Evolutionary conservation across 768 basidiomycete species (phyloP), one percentile per base, ranked within the genome.

Genomic region (Mycena floridula): DNA sequence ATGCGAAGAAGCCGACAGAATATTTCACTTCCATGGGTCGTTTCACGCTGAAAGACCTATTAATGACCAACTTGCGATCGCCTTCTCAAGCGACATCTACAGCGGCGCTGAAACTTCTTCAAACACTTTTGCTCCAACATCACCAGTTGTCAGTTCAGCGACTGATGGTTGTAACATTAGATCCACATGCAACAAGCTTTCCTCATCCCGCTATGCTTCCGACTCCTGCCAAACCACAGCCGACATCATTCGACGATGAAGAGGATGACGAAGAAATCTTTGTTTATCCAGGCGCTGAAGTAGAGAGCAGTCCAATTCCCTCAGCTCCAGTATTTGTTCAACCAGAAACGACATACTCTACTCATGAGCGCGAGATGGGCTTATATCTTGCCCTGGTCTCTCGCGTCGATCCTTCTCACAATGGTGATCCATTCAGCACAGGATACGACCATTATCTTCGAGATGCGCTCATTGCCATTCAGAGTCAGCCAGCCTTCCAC

Each of bases 41-140:
- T 15, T 97, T 92, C 68, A 94, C 90, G 4, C 72, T 97, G 30
- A 92, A 90, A 59, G 95, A 98, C 54, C 73, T 97, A 25, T 65
- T 98, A 7, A 55, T 89, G 40, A 76, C 89, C 37, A 92, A 92
- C 57, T 65, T 96, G 20, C 72, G 76, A 20, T 91, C 89, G 5
- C 67, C 67, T 43, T 76, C 74, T 8, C 77, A 81, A 46, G 61
- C 79, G 0, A 80, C 89, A 0, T 74, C 76, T 1, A 82, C 85
- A 0, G 79, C 89, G 8, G 89, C 91, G 3, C 67, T 96, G 42
- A 86, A 89, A 53, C 72, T 98, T 7, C 65, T 95, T 5, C 81
- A 84, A 49, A 82, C 88, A 1, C 72, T 95, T 58, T 70, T 95
- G 7, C 58, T 73, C 28, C 72, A 76, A 23, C 85, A 89, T 58